Conservation (phyloP, 176 grass and related monocot species). For the Poa pratensis region DNA sequence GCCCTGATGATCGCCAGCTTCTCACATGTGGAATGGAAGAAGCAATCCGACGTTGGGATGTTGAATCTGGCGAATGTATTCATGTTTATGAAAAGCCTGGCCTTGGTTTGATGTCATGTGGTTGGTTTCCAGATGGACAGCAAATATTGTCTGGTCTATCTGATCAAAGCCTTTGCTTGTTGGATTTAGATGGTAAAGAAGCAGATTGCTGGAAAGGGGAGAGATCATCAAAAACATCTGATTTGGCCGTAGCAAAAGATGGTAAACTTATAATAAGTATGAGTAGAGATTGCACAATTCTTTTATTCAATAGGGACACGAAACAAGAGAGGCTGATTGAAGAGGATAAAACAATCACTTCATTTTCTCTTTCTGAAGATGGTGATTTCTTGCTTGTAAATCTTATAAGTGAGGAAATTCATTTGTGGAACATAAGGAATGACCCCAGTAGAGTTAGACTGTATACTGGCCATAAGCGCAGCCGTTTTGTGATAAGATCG, state of each 20-base stretch:
- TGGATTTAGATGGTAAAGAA: slow-evolving; percentile 71
- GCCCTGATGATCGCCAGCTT: slow-evolving; percentile 77
- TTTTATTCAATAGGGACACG: slow-evolving; percentile 72
- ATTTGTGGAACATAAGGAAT: slow-evolving; percentile 89
- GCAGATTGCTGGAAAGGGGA: slow-evolving; percentile 68
- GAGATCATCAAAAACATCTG: slow-evolving; percentile 54
- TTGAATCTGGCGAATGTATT: slow-evolving; percentile 74
- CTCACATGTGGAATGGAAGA: slow-evolving; percentile 95
- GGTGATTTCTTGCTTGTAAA: slow-evolving; percentile 87
- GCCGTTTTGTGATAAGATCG: slow-evolving; percentile 82
- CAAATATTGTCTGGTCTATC: slow-evolving; percentile 57
- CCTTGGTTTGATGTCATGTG: slow-evolving; percentile 68
- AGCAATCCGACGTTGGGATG: slow-evolving; percentile 72
- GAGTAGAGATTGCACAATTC: slow-evolving; percentile 53
- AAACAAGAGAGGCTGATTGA: slow-evolving; percentile 70
- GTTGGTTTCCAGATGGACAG: slow-evolving; percentile 73
- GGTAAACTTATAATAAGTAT: slow-evolving; percentile 71
- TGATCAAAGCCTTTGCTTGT: slow-evolving; percentile 60
- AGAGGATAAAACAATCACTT: slow-evolving; percentile 69
- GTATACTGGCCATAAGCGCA: slow-evolving; percentile 81
- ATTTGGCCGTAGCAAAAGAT: slow-evolving; percentile 68
- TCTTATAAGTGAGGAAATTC: slow-evolving; percentile 68
- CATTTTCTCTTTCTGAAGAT: slow-evolving; percentile 85
- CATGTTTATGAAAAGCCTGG: slow-evolving; percentile 65
- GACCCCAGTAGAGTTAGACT: slow-evolving; percentile 60